Evolutionary conservation across 2,329 filamentous ascomycete species (phyloP), one percentile per base, ranked within the genome.

Genomic region (Aspergillus hiratsukae): DNA sequence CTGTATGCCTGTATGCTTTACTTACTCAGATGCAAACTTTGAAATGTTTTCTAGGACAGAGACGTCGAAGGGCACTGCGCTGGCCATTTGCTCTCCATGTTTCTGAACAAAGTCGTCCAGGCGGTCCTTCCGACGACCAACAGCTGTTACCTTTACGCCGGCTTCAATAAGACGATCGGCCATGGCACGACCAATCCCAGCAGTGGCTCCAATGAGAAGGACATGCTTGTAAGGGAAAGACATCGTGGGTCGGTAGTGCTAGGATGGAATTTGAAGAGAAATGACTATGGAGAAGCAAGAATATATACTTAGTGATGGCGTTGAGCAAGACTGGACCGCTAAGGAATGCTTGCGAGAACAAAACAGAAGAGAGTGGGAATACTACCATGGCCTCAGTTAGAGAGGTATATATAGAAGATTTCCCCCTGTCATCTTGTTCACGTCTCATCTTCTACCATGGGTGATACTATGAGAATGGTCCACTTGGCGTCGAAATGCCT

Each of bases 171-270:
- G 66, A n/a, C 72, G 76, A 52, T 76, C 70, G 19, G 80, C 76
- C 53, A 84, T 71, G 2, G 76, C 79, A 45, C 64, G 66, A 52
- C 81, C 81, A 55, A 84, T 84, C 48, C 81, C 81, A 2, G 79
- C 75, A 0, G 81, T 83, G 14, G 81, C 80, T 14, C 81, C 81
- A 35, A 85, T 72, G 49, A 86, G 64, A 54, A 86, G 78, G 29
- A 83, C 75, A 41, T 78, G 79, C 51, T 81, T 82, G 69, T 84
- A 84, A 6, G 73, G 76, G 67, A 83, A 84, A 5, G 76, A 58
- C 81, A 83, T 83, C 2, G 10, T 29, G 1, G 28, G 3, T 28
- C 9, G 3, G 28, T 28, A 1, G 8, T 28, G 9, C 1, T 29
- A 29, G 28, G 28, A 29, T 3, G 11, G 10, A 11, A 11, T 1